Evolutionary conservation across 2,329 filamentous ascomycete genomes (phyloP).

Genomic region (Xylaria sp.): DNA sequence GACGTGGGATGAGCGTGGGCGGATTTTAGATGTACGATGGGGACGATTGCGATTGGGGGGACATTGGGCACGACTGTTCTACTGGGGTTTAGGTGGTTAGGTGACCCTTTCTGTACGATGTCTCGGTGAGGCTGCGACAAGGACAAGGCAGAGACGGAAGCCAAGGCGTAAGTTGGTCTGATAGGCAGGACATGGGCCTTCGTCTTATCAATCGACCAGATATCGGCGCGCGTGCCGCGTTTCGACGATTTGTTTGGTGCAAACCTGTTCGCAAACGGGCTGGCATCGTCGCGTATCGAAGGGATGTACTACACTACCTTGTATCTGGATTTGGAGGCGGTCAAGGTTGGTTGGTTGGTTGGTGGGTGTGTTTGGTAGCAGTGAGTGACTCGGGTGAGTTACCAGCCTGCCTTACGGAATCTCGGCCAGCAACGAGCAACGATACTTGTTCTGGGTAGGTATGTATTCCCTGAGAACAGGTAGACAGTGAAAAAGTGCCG

Average conservation of each 20-base stretch:
- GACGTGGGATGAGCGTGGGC: constrained; percentile 17
- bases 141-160: constrained; percentile 18
- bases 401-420: constrained; percentile 4
- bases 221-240: constrained; percentile 31
- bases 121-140: constrained; percentile 45
- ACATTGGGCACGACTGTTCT: background rate
- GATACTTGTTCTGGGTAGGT: background rate
- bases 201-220: constrained; percentile 30
- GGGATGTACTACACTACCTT: constrained; percentile 13
- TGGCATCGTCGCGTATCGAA: constrained; percentile 16
- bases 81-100: background rate
- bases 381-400: background rate
- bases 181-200: constrained; percentile 12
- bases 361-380: constrained; percentile 11
- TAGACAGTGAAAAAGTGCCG: constrained; percentile 26
- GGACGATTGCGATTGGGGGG: constrained; percentile 1
- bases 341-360: constrained; percentile 23
- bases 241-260: constrained; percentile 34
- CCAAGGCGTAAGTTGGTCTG: constrained; percentile 36
- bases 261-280: constrained; percentile 10
- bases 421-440: constrained; percentile 5
- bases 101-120: constrained; percentile 15
- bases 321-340: constrained; percentile 31
- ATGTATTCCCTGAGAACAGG: background rate
- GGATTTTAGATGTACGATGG: background rate